These are phyloP conservation scores for Eucalyptus sp. DNA, from an alignment of 345 rosid species.

Conservation along the genomic window DNA sequence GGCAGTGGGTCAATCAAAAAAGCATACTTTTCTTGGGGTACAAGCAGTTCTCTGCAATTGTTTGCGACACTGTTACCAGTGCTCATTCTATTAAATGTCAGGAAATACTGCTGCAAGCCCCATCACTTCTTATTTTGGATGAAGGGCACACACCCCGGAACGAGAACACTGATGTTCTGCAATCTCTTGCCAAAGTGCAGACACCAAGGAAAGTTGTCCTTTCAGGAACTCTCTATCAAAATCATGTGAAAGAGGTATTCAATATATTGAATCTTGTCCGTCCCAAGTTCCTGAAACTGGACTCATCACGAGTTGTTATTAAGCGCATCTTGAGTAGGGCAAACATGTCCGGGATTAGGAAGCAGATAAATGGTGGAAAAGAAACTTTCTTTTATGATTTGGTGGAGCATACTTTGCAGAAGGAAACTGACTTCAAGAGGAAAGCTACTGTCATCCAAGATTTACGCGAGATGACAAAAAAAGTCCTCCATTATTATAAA, in stretches of 20 bases:
- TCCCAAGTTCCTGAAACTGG: constrained; percentile 67
- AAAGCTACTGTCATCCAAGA: constrained; percentile 61
- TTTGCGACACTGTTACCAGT: constrained; percentile 42
- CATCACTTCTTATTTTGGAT: constrained; percentile 73
- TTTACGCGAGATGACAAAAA: constrained; percentile 75
- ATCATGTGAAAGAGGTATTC: constrained; percentile 82
- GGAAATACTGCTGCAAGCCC: constrained; percentile 53
- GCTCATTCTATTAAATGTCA: constrained; percentile 26
- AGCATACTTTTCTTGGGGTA: constrained; percentile 85
- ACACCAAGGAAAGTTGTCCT: constrained; percentile 83
- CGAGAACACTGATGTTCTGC: constrained; percentile 55
- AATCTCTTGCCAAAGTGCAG: constrained; percentile 69
- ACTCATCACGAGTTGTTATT: constrained; percentile 27
- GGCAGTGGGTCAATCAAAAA: constrained; percentile 53
- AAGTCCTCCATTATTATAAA: constrained; percentile 79
- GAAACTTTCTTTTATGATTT: constrained; percentile 43
- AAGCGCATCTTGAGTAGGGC: constrained; percentile 61
- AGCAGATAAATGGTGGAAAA: constrained; percentile 24
- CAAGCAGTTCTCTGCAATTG: constrained; percentile 68
- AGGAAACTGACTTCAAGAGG: constrained; percentile 31
- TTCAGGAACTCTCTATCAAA: constrained; percentile 84
- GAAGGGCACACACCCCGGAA: constrained; percentile 92
- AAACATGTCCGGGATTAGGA: constrained; percentile 30
- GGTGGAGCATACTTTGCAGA: constrained; percentile 64
- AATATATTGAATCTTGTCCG: constrained; percentile 75